These are phyloP conservation scores for Cystobasidium ongulense DNA, from an alignment of 768 basidiomycete species.

Conservation along the genomic window DNA sequence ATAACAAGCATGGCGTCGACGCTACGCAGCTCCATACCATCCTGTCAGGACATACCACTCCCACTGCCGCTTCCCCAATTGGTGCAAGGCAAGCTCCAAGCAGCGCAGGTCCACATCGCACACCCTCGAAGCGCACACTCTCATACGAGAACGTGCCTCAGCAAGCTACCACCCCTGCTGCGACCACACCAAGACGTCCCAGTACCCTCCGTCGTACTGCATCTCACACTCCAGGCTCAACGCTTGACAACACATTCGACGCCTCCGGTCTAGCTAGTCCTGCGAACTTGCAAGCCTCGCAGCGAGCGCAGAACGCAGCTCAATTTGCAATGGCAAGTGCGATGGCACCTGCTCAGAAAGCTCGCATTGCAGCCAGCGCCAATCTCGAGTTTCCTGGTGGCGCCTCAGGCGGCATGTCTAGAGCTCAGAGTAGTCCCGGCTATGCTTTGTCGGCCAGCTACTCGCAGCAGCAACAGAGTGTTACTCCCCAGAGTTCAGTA, in stretches of 20 bases:
- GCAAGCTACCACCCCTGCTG: neutral
- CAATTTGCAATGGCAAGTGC: conserved; percentile 1
- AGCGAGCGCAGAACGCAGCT: neutral
- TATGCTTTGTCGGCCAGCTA: neutral
- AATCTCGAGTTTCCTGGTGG: neutral
- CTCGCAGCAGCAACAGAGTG: neutral
- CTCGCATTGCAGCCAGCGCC: neutral
- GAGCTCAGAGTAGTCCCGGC: conserved; percentile 14
- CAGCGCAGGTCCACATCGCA: conserved; percentile 19
- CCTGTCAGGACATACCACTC: neutral
- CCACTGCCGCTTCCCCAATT: neutral
- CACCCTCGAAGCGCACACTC: conserved; percentile 1
- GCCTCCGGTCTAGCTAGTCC: conserved; percentile 9
- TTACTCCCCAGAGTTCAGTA: neutral
- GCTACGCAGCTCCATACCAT: neutral
- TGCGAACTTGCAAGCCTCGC: neutral
- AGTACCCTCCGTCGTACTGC: neutral
- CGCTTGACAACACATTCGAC: neutral
- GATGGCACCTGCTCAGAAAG: neutral
- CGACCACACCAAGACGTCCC: neutral
- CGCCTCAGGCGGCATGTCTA: neutral
- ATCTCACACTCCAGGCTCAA: neutral
- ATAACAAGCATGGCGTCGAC: neutral
- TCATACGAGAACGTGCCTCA: neutral
- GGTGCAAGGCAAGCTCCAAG: conserved; percentile 2